Base-by-base conservation (phyloP, 768 basidiomycete genomes). In the Lentinula lateritia region DNA sequence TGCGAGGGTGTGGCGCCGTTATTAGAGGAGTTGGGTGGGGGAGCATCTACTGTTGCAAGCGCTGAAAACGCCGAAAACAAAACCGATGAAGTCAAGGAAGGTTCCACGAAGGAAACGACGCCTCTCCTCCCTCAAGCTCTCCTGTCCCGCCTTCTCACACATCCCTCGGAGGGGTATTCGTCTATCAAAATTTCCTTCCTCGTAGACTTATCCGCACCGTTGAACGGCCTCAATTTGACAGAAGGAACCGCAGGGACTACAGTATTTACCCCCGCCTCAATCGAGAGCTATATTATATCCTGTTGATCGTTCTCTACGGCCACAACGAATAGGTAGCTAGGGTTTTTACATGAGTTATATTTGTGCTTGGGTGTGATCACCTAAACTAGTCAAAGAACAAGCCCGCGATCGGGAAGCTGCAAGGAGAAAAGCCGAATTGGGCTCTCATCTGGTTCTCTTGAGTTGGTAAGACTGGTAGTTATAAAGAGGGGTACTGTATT, bases 261-360 rank as follows among this genome's bases (percentile, higher is more conserved):
- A 4, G 74, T 78, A 43, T 90, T 86, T 73, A 86, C 89, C 62
- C 83, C 85, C 16, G 86, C 89, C 63, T 87, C 89, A 70, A 79
- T 89, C 65, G 94, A 98, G 74, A 89, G 90, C 4, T 98, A 96
- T 74, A 77, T 98, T 64, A 96, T 97, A 91, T 88, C 89, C 39
- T 85, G 6, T 99, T 98, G 68, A 80, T 88, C 50, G 90, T 73
- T 70, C 48, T 59, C 66, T 35, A 18, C 6, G 16, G 12, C 10
- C 12, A 23, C 50, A n/a, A n/a, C n/a, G n/a, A n/a, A n/a, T n/a
- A n/a, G n/a, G n/a, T n/a, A n/a, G n/a, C n/a, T n/a, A n/a, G n/a
- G n/a, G n/a, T n/a, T n/a, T n/a, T n/a, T n/a, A n/a, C n/a, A 2
- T 34, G 6, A 10, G 4, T 41, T 35, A 35, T 16, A 6, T 52